Conservation (phyloP, 352 stramenopile species). For the Phytophthora cactorum region DNA sequence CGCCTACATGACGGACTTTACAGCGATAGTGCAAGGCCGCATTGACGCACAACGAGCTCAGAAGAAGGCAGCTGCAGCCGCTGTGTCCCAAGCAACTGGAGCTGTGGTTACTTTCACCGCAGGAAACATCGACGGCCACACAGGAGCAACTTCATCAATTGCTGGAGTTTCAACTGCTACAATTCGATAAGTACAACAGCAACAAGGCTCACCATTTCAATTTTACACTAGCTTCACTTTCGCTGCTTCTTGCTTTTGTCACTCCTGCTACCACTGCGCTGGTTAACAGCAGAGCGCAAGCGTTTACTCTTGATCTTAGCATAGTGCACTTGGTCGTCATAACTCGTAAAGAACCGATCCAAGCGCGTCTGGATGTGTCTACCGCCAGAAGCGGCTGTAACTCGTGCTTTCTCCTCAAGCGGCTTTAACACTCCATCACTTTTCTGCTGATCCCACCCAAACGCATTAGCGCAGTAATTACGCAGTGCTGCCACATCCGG, state of each 20-base stretch:
- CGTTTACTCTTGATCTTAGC: slow-evolving; percentile 92
- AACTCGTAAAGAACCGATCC: slow-evolving; percentile 96
- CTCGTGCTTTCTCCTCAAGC: slow-evolving; percentile 73
- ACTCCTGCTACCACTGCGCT: slow-evolving; percentile 22
- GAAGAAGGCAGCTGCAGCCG: slow-evolving; percentile 60
- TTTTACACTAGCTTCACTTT: slow-evolving; percentile 19
- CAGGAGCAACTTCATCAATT: slow-evolving; percentile 17
- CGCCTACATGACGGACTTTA: slow-evolving; percentile 95
- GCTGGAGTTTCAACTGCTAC: slow-evolving; percentile 29
- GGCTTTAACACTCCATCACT: slow-evolving; percentile 91
- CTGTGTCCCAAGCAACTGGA: slow-evolving; percentile 17
- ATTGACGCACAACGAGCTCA: slow-evolving; percentile 76
- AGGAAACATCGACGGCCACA: slow-evolving; percentile 23
- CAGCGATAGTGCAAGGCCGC: slow-evolving; percentile 74
- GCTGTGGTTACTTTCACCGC: slow-evolving; percentile 18
- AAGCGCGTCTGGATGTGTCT: slow-evolving; percentile 89
- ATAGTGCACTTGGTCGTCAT: slow-evolving; percentile 97
- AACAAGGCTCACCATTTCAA: slow-evolving; percentile 19
- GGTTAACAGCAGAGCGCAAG: slow-evolving; percentile 81
- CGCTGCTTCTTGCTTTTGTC: slow-evolving; percentile 29
- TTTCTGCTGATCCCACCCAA: slow-evolving; percentile 95
- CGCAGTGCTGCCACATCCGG: slow-evolving; percentile 90
- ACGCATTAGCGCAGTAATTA: slow-evolving; percentile 86
- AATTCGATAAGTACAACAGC: slow-evolving; percentile 23
- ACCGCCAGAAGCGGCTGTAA: slow-evolving; percentile 32